Percentiles rank a stretch among this genome's conserved stretches.
Evolutionary conservation across 2,329 filamentous ascomycete genomes (phyloP).

Genomic region (Aspergillus sp.): DNA sequence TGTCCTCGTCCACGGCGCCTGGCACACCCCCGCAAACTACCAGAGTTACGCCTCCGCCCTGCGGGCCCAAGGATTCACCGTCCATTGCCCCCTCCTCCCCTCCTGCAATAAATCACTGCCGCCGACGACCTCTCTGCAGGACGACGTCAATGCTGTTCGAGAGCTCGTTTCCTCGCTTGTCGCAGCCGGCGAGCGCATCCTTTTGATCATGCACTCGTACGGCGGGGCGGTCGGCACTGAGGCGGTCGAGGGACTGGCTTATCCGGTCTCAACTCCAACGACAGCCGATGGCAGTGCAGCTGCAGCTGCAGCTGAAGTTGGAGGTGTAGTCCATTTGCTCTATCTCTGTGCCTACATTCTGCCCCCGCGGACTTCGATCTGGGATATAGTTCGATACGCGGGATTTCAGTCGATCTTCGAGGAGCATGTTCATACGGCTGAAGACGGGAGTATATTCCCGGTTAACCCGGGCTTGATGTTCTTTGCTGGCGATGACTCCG

Average conservation of each 20-base stretch:
- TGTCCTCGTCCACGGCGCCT: conserved; percentile 22
- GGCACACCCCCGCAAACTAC: conserved; percentile 20
- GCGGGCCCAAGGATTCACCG: conserved; percentile 15
- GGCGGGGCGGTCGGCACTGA: conserved; percentile 24
- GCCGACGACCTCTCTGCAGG: conserved; percentile 6
- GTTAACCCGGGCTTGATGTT: conserved; percentile 1
- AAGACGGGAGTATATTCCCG: neutral
- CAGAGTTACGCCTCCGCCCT: conserved; percentile 14
- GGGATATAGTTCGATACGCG: too few species aligned
- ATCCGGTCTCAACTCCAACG: too few species aligned
- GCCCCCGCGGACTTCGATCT: too few species aligned
- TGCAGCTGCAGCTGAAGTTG: too few species aligned
- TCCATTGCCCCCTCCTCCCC: conserved; percentile 20
- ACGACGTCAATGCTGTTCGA: neutral
- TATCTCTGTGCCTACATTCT: too few species aligned
- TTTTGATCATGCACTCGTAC: conserved; percentile 28
- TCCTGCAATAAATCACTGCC: conserved; percentile 13
- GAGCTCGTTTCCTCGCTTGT: conserved; percentile 6
- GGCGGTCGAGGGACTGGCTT: neutral
- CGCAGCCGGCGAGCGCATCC: conserved; percentile 15
- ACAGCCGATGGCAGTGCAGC: too few species aligned
- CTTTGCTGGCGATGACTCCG: neutral
- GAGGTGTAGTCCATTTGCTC: too few species aligned
- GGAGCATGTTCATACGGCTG: too few species aligned
- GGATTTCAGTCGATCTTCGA: too few species aligned